Evolutionary conservation across 768 basidiomycete species (phyloP), one percentile per base, ranked within the genome.

Genomic region (Podaxis sp.): DNA sequence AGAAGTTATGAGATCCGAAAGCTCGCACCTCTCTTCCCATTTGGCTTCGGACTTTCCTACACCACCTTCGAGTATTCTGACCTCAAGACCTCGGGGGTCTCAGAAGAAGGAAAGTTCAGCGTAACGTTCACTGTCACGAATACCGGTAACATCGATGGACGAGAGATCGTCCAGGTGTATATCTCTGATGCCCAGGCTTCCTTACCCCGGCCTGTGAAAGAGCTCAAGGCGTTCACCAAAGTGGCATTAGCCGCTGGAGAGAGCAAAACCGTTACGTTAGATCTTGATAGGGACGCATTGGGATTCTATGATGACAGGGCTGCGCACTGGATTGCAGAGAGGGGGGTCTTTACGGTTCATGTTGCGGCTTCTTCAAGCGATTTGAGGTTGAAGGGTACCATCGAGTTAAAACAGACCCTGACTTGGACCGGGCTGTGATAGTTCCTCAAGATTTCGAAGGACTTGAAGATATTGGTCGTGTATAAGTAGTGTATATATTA

Each of bases 11-110:
- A 83, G 63, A 75, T 76, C 41, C 73, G 74, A 59, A 73, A 77
- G 8, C 68, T 82, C 36, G 67, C 73, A 9, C 79, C 85, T 17
- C 74, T 82, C 24, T 85, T 84, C 70, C 77, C 82, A 9, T 86
- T 87, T 68, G 84, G 85, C 52, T 78, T 75, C 68, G 87, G 87
- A 17, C 78, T 89, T 19, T 84, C 83, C 0, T 88, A 88, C 71
- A 80, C 87, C 8, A 75, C 77, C 7, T 88, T 87, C 70, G 73
- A 78, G n/a, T 82, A 85, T 67, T 76, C 80, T 13, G 69, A 74
- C 54, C 73, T 85, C 53, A 55, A 67, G 19, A 67, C 75, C 41
- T 74, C 77, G 0, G 52, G 67, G 41, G 68, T 79, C 61, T 77
- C 73, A 13, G 55, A 71, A 12, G 67, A 71, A 15, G 71, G 78